Base-by-base conservation (phyloP, 2,329 filamentous ascomycete species). In the Allantophomopsis lycopodina region DNA sequence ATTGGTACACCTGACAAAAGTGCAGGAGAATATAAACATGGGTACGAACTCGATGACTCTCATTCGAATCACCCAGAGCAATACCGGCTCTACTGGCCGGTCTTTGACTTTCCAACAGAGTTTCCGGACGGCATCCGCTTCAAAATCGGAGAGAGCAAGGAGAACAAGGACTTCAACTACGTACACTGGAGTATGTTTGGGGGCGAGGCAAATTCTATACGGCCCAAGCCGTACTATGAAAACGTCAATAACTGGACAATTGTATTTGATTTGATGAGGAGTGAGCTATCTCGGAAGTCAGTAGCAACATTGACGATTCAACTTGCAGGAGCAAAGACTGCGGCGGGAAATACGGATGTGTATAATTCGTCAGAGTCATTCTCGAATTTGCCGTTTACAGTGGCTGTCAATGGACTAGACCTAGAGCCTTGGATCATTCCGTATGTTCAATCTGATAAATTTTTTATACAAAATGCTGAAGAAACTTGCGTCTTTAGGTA, bases 151-250 rank as follows among this genome's bases (percentile, higher is more conserved):
- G 55, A 66, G 49, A 68, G 65, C 43, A 55, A 71, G 18, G 60
- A 60, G 14, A 56, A 55, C 0, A 52, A 57, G 10, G 71, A 76
- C 47, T 60, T 76, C 43, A 80, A 80, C 54, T 78, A 78, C 40
- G 68, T 79, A 4, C 76, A 80, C 51, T 80, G 75, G 76, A 71
- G 67, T 41, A 72, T 75, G 7, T 79, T 76, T 47, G 73, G 74
- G 1, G 69, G 70, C 5, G 59, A 68, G 20, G 69, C 60, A 1
- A 69, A 75, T 52, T 64, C 54, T 12, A 39, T 61, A 3, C 60
- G 69, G 1, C 54, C 60, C 1, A 56, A 63, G 35, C 54, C 62
- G 5, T 64, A 66, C 37, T 56, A 59, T 33, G 58, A 63, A 15
- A 63, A 63, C 45, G 62, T 74, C 18, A 74, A 73, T 51, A 74